Conservation (phyloP, 1,284 basidiomycete species). For the Chiua sp. region DNA sequence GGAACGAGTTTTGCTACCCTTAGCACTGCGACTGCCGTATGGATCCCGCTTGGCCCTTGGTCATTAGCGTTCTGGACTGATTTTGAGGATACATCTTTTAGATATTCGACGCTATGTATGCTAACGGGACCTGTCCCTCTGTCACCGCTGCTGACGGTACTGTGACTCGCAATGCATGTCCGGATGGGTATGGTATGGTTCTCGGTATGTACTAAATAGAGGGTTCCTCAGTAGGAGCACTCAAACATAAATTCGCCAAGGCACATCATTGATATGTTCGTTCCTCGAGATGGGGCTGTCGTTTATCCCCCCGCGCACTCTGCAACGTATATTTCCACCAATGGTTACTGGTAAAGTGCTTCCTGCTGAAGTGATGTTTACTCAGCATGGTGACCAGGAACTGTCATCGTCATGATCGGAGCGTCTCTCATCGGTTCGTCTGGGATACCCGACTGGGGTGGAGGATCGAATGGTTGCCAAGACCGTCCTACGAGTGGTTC, state of each 20-base stretch:
- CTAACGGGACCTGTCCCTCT: constrained; percentile 77
- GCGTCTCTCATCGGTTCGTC: constrained; percentile 75
- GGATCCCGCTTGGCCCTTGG: constrained; percentile 23
- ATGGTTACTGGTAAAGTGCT: constrained; percentile 69
- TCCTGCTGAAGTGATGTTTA: not conserved
- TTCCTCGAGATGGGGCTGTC: constrained; percentile 83
- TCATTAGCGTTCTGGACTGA: constrained; percentile 49
- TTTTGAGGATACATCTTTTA: constrained; percentile 27
- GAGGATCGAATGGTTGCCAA: constrained; percentile 76
- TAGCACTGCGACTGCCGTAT: constrained; percentile 71
- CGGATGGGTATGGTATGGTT: constrained; percentile 81
- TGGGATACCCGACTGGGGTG: constrained; percentile 84
- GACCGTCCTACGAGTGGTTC: constrained; percentile 63
- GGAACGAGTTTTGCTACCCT: constrained; percentile 86
- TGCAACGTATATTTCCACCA: constrained; percentile 81
- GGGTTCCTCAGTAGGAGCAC: not conserved
- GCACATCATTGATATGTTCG: constrained; percentile 79
- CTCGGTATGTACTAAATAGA: constrained; percentile 50
- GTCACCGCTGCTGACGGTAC: constrained; percentile 64
- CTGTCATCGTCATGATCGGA: constrained; percentile 80
- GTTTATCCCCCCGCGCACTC: constrained; percentile 67
- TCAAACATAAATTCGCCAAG: constrained; percentile 38
- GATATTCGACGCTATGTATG: constrained; percentile 83
- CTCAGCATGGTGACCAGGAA: constrained; percentile 45
- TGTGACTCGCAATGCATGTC: constrained; percentile 66